These are phyloP conservation scores for Coemansia sp. DNA, from an alignment of 192 early-diverging fungal species.

Conservation along the genomic window DNA sequence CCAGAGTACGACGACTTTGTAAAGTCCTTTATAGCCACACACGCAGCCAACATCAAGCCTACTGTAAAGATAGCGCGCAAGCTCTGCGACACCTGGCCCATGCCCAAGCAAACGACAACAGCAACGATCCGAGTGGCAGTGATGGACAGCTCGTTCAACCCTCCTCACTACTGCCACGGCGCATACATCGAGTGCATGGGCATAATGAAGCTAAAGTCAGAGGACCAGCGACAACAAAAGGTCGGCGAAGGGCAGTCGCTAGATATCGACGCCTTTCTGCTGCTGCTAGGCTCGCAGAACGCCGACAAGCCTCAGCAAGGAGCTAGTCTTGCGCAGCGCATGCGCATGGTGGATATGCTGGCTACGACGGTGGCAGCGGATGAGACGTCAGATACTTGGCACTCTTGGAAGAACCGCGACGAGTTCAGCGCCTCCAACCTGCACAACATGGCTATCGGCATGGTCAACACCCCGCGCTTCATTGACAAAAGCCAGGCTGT, in stretches of 20 bases:
- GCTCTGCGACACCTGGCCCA: conserved; percentile 40
- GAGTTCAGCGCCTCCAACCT: conserved; percentile 36
- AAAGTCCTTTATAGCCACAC: conserved; percentile 15
- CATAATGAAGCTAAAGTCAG: conserved; percentile 15
- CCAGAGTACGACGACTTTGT: conserved; percentile 49
- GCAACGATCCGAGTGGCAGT: conserved; percentile 52
- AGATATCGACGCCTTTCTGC: conserved; percentile 62
- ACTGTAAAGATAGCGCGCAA: conserved; percentile 31
- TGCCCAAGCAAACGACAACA: neutral
- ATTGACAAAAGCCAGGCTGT: conserved; percentile 64
- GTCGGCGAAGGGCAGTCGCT: conserved; percentile 24
- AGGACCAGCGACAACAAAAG: conserved; percentile 5
- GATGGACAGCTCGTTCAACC: conserved; percentile 81
- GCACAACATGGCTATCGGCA: conserved; percentile 59
- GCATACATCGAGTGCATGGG: conserved; percentile 52
- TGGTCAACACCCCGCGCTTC: conserved; percentile 66
- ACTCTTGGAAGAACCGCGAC: conserved; percentile 38
- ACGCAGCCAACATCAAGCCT: conserved; percentile 7
- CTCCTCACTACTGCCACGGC: conserved; percentile 60
- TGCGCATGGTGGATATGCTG: conserved; percentile 73
- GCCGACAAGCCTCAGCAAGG: conserved; percentile 69
- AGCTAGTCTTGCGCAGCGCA: conserved; percentile 61
- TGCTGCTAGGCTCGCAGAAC: conserved; percentile 69
- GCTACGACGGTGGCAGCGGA: conserved; percentile 45
- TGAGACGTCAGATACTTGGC: conserved; percentile 44